Evolutionary conservation across 2,329 filamentous ascomycete genomes (phyloP).

Genomic region (Trichoderma afroharzianum): DNA sequence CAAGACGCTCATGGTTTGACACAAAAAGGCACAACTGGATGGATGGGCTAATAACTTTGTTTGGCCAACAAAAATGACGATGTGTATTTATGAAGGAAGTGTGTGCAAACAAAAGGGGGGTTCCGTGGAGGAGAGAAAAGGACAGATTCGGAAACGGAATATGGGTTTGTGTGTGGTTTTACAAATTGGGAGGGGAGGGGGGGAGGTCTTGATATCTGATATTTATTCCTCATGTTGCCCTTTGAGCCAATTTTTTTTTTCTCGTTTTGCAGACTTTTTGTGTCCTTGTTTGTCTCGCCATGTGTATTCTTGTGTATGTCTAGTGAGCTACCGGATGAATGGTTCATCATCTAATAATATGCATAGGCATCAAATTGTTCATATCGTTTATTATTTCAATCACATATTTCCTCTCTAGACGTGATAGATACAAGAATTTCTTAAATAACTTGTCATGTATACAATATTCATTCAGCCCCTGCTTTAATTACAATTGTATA

Average conservation of each 20-base stretch:
- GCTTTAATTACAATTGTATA: background rate
- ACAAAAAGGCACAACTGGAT: background rate
- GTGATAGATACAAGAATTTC: background rate
- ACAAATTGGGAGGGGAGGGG: background rate
- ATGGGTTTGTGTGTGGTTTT: background rate
- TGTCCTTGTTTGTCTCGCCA: background rate
- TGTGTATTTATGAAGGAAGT: conserved; percentile 10
- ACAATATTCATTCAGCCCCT: background rate
- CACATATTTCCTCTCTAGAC: background rate
- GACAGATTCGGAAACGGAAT: background rate
- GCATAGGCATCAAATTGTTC: background rate
- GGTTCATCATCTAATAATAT: background rate
- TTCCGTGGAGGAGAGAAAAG: background rate
- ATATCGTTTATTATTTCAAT: background rate
- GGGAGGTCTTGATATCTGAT: conserved; percentile 7
- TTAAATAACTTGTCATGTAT: background rate
- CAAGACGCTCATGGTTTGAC: background rate
- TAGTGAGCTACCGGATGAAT: background rate
- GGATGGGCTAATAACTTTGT: background rate
- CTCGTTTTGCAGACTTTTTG: background rate
- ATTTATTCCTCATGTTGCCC: conserved; percentile 4
- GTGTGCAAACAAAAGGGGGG: background rate
- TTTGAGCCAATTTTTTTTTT: background rate
- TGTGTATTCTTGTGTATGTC: background rate
- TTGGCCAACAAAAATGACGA: background rate